Base-by-base conservation (phyloP, 352 stramenopile genomes). In the Phytophthora palmivora region DNA sequence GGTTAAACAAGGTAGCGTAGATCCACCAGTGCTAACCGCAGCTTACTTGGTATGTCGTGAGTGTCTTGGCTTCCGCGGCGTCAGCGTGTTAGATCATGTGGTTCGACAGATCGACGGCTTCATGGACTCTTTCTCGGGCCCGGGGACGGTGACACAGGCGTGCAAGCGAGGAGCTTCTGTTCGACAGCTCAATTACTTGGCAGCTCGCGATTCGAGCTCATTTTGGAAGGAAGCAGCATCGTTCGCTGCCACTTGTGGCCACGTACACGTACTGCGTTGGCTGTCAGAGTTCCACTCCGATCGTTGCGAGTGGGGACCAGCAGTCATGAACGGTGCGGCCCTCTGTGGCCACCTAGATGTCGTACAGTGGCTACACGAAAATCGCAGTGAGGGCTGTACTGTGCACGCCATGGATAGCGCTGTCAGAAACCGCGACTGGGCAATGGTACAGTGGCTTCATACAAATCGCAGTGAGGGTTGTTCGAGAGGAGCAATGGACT, bases 361-460 rank as follows among this genome's bases (percentile, higher is more conserved):
- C 22, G 33, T 67, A 7, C 49, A 51, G 11, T 67, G 58, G 58
- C 49, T 67, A 1, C 58, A 67, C 19, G 37, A 41, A 12, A 57
- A 67, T 19, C 50, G 58, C 2, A 42, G 10, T 11, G 58, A 67
- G 16, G 58, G 58, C 9, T 67, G 44, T 12, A 51, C 44, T 18
- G 44, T 51, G 26, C 44, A 51, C 26, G 44, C 44, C 8, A 51
- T 51, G 44, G 44, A 51, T 26, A 51, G 26, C 26, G 44, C 44
- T 10, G 44, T 51, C 15, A 51, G 44, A 15, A 51, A 51, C 18
- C 44, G 44, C 26, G 44, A 51, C n/a, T 51, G 24, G 44, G 26
- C 44, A 39, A 51, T 51, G 44, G 44, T 51, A 16, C 44, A 38
- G 9, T 51, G 44, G 44, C 44, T 51, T 51, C 44, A 51, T n/a